Conservation (phyloP, 371 early-diverging fungal species). For the Chytridium lagenaria region DNA sequence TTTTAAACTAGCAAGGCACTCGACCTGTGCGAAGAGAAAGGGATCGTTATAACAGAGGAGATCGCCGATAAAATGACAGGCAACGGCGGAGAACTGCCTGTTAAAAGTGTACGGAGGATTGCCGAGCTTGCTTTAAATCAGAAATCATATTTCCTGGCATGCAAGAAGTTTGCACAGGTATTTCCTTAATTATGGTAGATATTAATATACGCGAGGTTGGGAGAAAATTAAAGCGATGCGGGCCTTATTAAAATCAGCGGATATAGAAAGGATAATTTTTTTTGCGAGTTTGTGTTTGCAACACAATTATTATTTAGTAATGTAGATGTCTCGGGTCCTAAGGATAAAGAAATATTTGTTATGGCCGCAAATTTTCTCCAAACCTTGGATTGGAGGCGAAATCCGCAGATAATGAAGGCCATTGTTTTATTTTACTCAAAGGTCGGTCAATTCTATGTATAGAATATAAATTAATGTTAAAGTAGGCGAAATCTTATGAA, state of each 20-base stretch:
- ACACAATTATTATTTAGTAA: background rate
- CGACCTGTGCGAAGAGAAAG: slow-evolving; percentile 37
- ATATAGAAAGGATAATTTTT: slow-evolving; percentile 58
- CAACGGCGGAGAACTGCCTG: slow-evolving; percentile 26
- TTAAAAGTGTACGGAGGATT: slow-evolving; percentile 35
- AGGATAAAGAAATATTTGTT: slow-evolving; percentile 58
- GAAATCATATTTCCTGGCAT: slow-evolving; percentile 49
- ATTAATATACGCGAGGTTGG: slow-evolving; percentile 39
- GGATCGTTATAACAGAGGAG: slow-evolving; percentile 50
- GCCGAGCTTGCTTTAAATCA: slow-evolving; percentile 54
- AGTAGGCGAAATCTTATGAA: slow-evolving; percentile 53
- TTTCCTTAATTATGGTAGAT: background rate
- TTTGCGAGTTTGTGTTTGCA: slow-evolving; percentile 54
- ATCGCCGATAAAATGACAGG: slow-evolving; percentile 43
- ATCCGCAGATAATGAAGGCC: slow-evolving; percentile 51
- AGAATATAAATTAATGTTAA: background rate
- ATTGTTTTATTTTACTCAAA: slow-evolving; percentile 63
- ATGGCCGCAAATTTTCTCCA: slow-evolving; percentile 63
- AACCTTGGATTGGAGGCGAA: slow-evolving; percentile 57
- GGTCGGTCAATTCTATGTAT: slow-evolving; percentile 29
- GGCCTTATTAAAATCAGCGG: slow-evolving; percentile 55
- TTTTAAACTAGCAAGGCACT: too few relatives aligned
- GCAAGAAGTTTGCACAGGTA: slow-evolving; percentile 58
- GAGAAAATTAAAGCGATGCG: slow-evolving; percentile 60
- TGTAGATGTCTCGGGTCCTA: slow-evolving; percentile 55